phyloP scores from a whole-genome alignment of 306 rosid genomes.

The Sindora glabra region DNA sequence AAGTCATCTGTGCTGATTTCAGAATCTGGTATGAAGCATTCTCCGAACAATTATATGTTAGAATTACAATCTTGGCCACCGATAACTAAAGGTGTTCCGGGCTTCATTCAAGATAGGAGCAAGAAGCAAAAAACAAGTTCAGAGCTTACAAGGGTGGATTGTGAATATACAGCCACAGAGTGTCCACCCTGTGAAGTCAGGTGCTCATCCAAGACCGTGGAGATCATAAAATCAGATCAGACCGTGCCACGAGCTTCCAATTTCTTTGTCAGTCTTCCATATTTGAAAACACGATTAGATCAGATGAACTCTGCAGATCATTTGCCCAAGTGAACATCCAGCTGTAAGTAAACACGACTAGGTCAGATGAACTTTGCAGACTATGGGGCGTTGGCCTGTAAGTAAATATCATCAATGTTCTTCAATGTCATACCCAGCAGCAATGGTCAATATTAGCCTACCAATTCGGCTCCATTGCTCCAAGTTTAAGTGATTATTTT shows the following conservation, averaged over 20 bases:
- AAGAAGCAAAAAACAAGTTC: slow-evolving; percentile 2
- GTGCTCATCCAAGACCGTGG: slow-evolving; percentile 2
- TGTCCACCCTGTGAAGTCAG: not conserved
- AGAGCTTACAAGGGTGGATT: not conserved
- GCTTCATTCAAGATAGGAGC: slow-evolving; percentile 7
- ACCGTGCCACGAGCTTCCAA: not conserved
- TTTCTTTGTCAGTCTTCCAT: slow-evolving; percentile 35
- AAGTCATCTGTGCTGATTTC: not conserved
- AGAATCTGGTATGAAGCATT: slow-evolving; percentile 1
- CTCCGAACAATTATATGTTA: slow-evolving; percentile 1
- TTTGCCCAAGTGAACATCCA: too few relatives aligned
- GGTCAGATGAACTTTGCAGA: slow-evolving; percentile 24
- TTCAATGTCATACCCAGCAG: not conserved
- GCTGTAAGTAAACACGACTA: slow-evolving; percentile 36
- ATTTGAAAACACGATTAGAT: slow-evolving; percentile 34
- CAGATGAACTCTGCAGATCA: slow-evolving; percentile 23
- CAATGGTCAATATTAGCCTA: not conserved
- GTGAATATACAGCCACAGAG: not conserved
- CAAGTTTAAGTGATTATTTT: not conserved
- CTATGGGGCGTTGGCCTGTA: not conserved
- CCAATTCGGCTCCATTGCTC: not conserved
- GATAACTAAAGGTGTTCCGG: not conserved
- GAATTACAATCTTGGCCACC: not conserved
- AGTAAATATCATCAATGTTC: slow-evolving; percentile 6
- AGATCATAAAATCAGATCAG: slow-evolving; percentile 10